Base-by-base conservation (phyloP, 306 rosid genomes). In the Glycine tomentella region DNA sequence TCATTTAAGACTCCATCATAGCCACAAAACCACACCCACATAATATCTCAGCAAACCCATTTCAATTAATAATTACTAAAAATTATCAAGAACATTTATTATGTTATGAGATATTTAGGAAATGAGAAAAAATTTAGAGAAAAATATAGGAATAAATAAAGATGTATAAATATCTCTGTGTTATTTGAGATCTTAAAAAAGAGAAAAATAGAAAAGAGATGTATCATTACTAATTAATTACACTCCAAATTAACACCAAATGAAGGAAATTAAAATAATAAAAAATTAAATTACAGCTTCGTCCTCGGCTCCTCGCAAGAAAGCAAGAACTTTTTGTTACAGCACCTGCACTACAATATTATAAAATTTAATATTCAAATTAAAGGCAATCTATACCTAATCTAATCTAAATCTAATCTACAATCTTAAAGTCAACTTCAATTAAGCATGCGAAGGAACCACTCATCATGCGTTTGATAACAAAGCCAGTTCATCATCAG, bases 1-100 rank as follows among this genome's bases (percentile, higher is more conserved):
- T 78, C 84, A 79, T 87, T 74, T 73, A 49, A 20, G 77, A 36
- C 7, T 58, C 83, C 85, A 82, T 80, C 90, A 74, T 83, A 44
- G 17, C 83, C 82, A 14, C 86, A 44, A 38, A 53, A 73, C n/a
- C 71, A 76, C 81, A 34, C 59, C 20, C 13, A 9, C 48, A 52
- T 20, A 72, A 38, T 64, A 73, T 59, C 65, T 80, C 25, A 16
- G 65, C 58, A 11, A 17, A 72, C 59, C 71, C 72, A 20, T 46
- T 56, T 79, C 81, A 74, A 80, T 84, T 72, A 25, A 25, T 25
- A 25, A 25, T 25, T 25, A 25, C 31, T n/a, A n/a, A n/a, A n/a
- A n/a, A n/a, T n/a, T n/a, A n/a, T n/a, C n/a, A n/a, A n/a, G n/a
- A n/a, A n/a, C n/a, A n/a, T 25, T 25, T 2, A 25, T 25, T 25